Evolutionary conservation across 2,329 filamentous ascomycete genomes (phyloP).

Genomic region (Pezicula neosporulosa): DNA sequence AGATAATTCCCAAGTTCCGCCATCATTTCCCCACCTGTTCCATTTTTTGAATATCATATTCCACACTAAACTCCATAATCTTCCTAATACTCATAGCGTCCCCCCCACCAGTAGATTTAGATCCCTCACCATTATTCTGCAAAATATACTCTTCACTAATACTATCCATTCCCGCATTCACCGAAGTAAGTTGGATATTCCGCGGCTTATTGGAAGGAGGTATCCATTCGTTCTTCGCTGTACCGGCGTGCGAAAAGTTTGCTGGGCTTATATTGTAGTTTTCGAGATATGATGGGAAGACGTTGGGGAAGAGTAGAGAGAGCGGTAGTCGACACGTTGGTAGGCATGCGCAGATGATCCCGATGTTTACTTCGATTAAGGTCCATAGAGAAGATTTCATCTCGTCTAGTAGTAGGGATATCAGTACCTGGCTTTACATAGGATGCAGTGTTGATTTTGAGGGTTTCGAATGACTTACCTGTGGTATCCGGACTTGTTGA

Average conservation of each 20-base stretch:
- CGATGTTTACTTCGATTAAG: slow-evolving; percentile 32
- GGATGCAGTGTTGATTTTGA: not conserved
- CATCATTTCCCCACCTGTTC: too few species aligned
- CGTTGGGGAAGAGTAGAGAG: slow-evolving; percentile 14
- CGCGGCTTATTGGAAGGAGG: slow-evolving; percentile 1
- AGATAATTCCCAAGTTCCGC: too few species aligned
- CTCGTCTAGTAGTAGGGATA: slow-evolving; percentile 8
- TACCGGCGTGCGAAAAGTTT: slow-evolving; percentile 5
- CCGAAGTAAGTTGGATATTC: slow-evolving; percentile 4
- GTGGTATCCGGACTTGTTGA: slow-evolving; percentile 15
- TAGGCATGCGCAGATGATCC: slow-evolving; percentile 35
- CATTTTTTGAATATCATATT: too few species aligned
- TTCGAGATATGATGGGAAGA: slow-evolving; percentile 11
- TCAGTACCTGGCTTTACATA: too few species aligned
- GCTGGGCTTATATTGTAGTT: not conserved
- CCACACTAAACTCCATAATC: too few species aligned
- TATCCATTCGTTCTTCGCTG: slow-evolving; percentile 10
- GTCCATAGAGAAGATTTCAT: slow-evolving; percentile 32
- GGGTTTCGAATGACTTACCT: slow-evolving; percentile 6
- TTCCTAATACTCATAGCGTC: too few species aligned
- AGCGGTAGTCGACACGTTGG: slow-evolving; percentile 32
- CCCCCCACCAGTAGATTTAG: too few species aligned
- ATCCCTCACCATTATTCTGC: not conserved
- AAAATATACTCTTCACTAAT: slow-evolving; percentile 10
- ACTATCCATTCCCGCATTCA: not conserved